These are phyloP conservation scores for Ilex paraguariensis DNA, from an alignment of 305 asterid genomes.

Conservation along the genomic window DNA sequence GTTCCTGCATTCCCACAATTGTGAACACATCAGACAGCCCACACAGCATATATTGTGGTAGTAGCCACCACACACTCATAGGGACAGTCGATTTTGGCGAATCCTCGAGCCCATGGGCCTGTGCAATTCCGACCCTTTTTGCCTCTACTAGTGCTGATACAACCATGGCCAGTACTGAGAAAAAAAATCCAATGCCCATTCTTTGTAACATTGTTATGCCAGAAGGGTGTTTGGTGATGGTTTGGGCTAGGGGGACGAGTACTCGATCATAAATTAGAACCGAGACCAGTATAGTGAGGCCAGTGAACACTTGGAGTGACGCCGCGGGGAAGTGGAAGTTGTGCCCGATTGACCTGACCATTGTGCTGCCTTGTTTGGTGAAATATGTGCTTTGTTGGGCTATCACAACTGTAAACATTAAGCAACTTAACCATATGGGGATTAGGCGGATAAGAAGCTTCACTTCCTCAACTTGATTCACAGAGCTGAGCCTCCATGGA, in stretches of 20 bases:
- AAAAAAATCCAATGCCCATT: constrained; percentile 40
- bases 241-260: constrained; percentile 35
- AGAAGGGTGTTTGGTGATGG: constrained; percentile 39
- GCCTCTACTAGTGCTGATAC: constrained; percentile 44
- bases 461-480: constrained; percentile 55
- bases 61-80: constrained; percentile 49
- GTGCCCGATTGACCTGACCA: constrained; percentile 9
- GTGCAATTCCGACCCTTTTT: constrained; percentile 25
- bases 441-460: constrained; percentile 55
- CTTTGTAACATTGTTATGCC: constrained; percentile 59
- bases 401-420: constrained; percentile 40
- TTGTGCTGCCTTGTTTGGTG: constrained; percentile 56
- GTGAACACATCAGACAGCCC: constrained; percentile 54
- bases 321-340: constrained; percentile 45
- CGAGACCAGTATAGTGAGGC: constrained; percentile 43
- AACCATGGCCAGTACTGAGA: constrained; percentile 35
- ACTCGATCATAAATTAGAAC: constrained; percentile 42
- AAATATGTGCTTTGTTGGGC: constrained; percentile 58
- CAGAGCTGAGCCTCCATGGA: constrained; percentile 28
- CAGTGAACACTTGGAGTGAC: constrained; percentile 52
- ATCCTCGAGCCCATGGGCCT: constrained; percentile 27
- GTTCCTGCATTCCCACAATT: constrained; percentile 54
- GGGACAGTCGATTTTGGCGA: constrained; percentile 30
- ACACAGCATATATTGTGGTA: constrained; percentile 45
- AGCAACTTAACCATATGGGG: constrained; percentile 59